Base-by-base conservation (phyloP, 2,329 filamentous ascomycete species). In the Alternaria solani region DNA sequence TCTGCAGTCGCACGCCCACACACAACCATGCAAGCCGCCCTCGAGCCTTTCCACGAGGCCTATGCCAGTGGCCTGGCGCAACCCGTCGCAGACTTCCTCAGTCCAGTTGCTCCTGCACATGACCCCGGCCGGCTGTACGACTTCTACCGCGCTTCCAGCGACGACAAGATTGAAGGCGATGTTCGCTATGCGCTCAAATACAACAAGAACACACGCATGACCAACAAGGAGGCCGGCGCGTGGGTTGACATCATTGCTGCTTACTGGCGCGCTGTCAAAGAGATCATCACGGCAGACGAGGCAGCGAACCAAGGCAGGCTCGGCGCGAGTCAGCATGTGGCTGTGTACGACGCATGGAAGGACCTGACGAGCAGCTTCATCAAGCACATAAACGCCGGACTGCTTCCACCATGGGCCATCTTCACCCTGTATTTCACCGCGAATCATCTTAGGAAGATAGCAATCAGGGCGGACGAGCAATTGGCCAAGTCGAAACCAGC, bases 371-470 rank as follows among this genome's bases (percentile, higher is more conserved):
- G 90, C 64, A 83, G 85, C 48, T 83, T 98, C 39, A 89, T 94
- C 59, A 88, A 93, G 67, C 93, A 93, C 32, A 97, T 97, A 76
- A 90, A 89, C 36, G 90, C 86, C 66, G 83, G 85, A 56, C 86
- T 87, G 3, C 92, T 98, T 70, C 89, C 92, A 66, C 90, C 93
- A 32, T 99, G 95, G 94, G 95, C 93, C 0, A 88, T 99, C 52
- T 94, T 95, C 4, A 94, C 92, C 74, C 84, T 99, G 39, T 98
- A 98, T 74, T 86, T 91, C 53, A 89, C 90, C 25, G 94, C 93
- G 55, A 96, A 93, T 79, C 93, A 96, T 75, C 80, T 99, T 60
- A 86, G 95, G 61, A 82, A 91, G 43, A 96, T 97, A 79, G 95
- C 95, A 48, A 95, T 97, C 77, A 92, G 90, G 73, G 94, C 95